phyloP scores from a whole-genome alignment of 2,329 filamentous ascomycete genomes.

The Penicillium sp. region DNA sequence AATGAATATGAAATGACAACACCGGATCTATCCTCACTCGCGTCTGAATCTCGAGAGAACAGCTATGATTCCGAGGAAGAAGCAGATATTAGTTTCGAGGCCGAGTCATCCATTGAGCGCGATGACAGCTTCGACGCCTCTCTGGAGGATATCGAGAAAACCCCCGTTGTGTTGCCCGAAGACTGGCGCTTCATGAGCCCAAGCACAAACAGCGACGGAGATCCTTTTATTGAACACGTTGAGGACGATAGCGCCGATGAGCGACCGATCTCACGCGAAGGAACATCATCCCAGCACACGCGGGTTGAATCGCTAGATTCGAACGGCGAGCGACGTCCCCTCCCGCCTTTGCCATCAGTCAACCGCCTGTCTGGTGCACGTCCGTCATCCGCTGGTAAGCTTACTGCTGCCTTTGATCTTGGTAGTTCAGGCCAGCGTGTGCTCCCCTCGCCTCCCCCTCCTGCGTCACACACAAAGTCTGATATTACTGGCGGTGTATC shows the following conservation, averaged over 20 bases:
- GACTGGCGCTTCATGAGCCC: conserved; percentile 84
- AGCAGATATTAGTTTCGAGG: conserved; percentile 62
- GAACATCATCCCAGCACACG: conserved; percentile 42
- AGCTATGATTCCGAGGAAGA: conserved; percentile 83
- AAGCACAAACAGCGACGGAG: conserved; percentile 62
- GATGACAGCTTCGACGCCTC: conserved; percentile 96
- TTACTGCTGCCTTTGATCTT: conserved; percentile 70
- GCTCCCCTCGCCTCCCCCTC: conserved; percentile 69
- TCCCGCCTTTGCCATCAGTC: conserved; percentile 75
- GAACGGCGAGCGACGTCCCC: conserved; percentile 76
- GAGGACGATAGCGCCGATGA: conserved; percentile 65
- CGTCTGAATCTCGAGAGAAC: conserved; percentile 84
- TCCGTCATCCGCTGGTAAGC: conserved; percentile 59
- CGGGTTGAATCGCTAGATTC: conserved; percentile 74
- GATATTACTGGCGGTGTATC: conserved; percentile 80
- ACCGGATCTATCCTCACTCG: conserved; percentile 88
- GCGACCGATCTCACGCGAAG: conserved; percentile 48
- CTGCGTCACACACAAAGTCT: conserved; percentile 67
- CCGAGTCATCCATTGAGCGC: conserved; percentile 60
- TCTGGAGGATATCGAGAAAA: conserved; percentile 93
- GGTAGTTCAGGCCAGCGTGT: conserved; percentile 65
- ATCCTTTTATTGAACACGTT: conserved; percentile 64
- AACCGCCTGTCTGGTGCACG: conserved; percentile 43
- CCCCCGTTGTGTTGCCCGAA: conserved; percentile 93
- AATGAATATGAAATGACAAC: conserved; percentile 99